Conservation (phyloP, 2,329 filamentous ascomycete species). For the Ophiostoma quercus region DNA sequence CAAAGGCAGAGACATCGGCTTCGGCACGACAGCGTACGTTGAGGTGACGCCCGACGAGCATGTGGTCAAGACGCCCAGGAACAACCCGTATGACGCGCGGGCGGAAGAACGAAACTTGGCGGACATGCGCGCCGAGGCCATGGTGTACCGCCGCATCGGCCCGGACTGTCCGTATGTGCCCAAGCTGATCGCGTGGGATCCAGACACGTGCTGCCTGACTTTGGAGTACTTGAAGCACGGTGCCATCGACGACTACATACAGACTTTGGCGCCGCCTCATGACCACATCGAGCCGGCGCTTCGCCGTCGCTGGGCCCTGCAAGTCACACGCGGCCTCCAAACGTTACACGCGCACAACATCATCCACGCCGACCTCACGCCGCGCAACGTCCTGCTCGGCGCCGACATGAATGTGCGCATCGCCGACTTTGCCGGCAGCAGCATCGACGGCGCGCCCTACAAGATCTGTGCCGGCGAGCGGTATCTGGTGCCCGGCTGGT, state of each 20-base stretch:
- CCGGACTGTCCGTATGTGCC: neutral
- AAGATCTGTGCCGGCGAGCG: slow-evolving; percentile 7
- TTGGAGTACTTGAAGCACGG: neutral
- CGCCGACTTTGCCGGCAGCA: slow-evolving; percentile 16
- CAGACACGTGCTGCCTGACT: neutral
- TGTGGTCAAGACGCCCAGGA: slow-evolving; percentile 9
- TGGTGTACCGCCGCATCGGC: neutral
- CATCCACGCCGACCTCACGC: slow-evolving; percentile 14
- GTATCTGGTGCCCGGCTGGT: slow-evolving; percentile 6
- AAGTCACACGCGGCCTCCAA: neutral
- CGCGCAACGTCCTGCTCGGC: slow-evolving; percentile 14
- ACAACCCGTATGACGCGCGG: neutral
- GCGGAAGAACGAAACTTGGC: neutral
- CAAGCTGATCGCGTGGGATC: neutral
- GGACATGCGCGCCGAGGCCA: neutral
- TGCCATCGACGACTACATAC: neutral
- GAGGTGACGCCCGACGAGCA: slow-evolving; percentile 3
- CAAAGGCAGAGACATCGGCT: neutral
- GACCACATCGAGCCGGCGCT: neutral
- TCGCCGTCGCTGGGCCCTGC: neutral
- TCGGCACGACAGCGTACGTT: slow-evolving; percentile 14
- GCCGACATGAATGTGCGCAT: slow-evolving; percentile 1
- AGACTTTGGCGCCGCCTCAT: neutral
- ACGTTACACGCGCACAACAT: neutral
- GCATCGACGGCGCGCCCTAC: slow-evolving; percentile 3